Evolutionary conservation across 1,284 basidiomycete genomes (phyloP), one percentile per base, ranked within the genome.

Genomic region (Volvariella volvacea): DNA sequence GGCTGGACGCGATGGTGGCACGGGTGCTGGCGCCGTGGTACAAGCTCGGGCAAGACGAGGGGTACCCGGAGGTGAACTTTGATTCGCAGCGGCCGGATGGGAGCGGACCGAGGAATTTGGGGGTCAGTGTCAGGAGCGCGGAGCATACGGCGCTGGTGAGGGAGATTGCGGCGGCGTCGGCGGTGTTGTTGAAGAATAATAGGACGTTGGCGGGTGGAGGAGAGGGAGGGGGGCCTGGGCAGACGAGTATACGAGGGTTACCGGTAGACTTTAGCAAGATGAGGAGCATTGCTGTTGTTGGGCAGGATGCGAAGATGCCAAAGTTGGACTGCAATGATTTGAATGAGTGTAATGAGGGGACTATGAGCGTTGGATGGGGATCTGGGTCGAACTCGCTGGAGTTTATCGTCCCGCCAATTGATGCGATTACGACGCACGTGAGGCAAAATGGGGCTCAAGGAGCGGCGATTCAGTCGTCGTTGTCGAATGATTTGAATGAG

Each of bases 151-250:
- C 73, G 0, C 59, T 87, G 4, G 78, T 77, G 8, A 71, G 76
- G 22, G 71, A 88, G 48, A 80, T 91, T 16, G 87, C 78, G 2
- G 72, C 76, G 0, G 79, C 78, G 0, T 84, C 83, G 0, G 79
- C 80, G 1, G 84, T 92, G 4, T 63, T 93, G 20, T 73, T 92
- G 17, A 92, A 92, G 70, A 92, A 92, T 59, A 67, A 63, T 33
- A 57, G 64, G n/a, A 64, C 57, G 8, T 59, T 60, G 3, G 57
- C 57, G 14, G n/a, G n/a, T 6, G 19, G 19, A 7, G 34, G 34
- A 7, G 52, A 57, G 14, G 60, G 60, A 31, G 50, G 53, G 4
- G 25, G 6, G 6, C 50, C 57, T 2, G 49, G 51, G n/a, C 65
- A 64, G 53, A 70, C 51, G 40, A 65, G 50, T 50, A 53, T 56